Evolutionary conservation across 805 yeast species (phyloP).

Genomic region (Saccharomyces mikatae): DNA sequence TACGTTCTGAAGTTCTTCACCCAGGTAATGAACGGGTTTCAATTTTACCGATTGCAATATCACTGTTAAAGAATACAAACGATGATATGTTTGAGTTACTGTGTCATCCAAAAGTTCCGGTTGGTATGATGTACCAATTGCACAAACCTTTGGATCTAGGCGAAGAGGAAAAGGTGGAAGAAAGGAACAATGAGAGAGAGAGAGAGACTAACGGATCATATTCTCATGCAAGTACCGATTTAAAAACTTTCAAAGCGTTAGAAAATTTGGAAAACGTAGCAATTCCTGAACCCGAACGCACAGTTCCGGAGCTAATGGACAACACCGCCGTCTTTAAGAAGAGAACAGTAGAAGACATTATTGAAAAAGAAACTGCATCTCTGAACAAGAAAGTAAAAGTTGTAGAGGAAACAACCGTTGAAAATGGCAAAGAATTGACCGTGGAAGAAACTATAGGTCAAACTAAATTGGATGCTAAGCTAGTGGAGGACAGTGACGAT

Average conservation of each 20-base stretch:
- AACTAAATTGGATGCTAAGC: constrained; percentile 4
- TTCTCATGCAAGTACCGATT: neutral
- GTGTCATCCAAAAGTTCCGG: constrained; percentile 72
- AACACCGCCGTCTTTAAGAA: constrained; percentile 9
- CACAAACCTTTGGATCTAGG: constrained; percentile 20
- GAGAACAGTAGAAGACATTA: constrained; percentile 3
- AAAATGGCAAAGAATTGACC: neutral
- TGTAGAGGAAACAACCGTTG: constrained; percentile 7
- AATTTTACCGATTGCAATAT: constrained; percentile 61
- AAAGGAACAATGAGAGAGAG: neutral
- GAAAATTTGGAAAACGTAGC: neutral
- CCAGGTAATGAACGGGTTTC: constrained; percentile 62
- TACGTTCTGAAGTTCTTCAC: constrained; percentile 51
- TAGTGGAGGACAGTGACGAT: constrained; percentile 10
- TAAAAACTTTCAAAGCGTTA: neutral
- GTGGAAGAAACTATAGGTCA: constrained; percentile 3
- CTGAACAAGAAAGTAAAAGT: neutral
- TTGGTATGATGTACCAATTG: constrained; percentile 25
- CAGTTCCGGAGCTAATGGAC: constrained; percentile 1
- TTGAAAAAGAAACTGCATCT: neutral
- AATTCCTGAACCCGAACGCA: neutral
- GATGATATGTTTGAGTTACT: constrained; percentile 51
- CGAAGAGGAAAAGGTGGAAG: constrained; percentile 22
- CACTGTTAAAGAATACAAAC: constrained; percentile 37
- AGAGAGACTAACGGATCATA: neutral